Evolutionary conservation across 2,329 filamentous ascomycete species (phyloP), one percentile per base, ranked within the genome.

Genomic region (Keithomyces neogunnii): DNA sequence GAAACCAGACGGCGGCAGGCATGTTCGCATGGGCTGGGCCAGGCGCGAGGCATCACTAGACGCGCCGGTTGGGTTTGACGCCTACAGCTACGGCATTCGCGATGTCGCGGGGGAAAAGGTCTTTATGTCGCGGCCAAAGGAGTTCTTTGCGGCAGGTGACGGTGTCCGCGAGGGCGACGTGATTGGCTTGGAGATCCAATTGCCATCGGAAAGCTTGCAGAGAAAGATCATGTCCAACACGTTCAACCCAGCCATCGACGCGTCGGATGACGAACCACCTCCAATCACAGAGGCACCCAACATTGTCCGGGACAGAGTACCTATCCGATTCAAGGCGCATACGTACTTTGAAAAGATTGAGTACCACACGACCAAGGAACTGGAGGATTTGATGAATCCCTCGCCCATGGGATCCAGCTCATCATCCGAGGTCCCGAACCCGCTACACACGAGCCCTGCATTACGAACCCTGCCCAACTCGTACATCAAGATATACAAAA

Each of bases 311-410:
- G 95, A 99, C 67, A 88, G 93, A 47, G 89, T 96, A 44, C 91
- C 93, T 1, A 95, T 97, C 58, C 84, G 91, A 8, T 95, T 95
- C 74, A 96, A 96, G 68, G 84, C 86, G 42, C 89, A 95, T 66
- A 86, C 91, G 49, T 96, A 95, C 71, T 96, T 96, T 67, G 92
- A 97, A 69, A 86, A 89, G 64, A 87, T 90, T 57, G 90, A 95
- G 64, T 95, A 95, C 66, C 88, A 92, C 59, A 77, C 88, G 0
- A 86, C 86, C 9, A 95, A 95, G 65, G 86, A 95, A 57, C 82
- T 97, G 40, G 91, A 96, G 61, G 88, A 95, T 60, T 72, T 87
- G 26, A 85, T 90, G 75, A 88, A 88, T 62, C 84, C 84, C 1
- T 80, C 82, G 11, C 76, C 81, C 2, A 68, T 70, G 0, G 68